Evolutionary conservation across 371 early-diverging fungal genomes (phyloP), one percentile per base, ranked within the genome.

Genomic region (Rhizopus microsporus): DNA sequence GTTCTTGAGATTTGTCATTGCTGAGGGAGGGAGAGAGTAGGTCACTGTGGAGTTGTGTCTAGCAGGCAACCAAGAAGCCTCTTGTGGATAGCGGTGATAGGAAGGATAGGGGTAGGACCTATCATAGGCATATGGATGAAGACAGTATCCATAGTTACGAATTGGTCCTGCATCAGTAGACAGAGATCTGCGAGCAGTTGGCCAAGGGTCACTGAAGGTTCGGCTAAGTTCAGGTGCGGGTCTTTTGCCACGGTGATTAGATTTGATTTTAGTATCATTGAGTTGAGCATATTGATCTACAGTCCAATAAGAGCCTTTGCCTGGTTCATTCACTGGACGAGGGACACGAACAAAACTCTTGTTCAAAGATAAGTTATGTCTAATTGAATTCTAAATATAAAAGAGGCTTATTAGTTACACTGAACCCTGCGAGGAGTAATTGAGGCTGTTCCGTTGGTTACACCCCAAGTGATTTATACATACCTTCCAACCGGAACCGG

Each of bases 301-400:
- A 4, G 87, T 86, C 99, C 98, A 98, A 69, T 91, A 97, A 13
- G 94, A 86, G 7, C 99, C 99, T 74, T 99, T 99, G 29, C 99
- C 99, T 6, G 91, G 92, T 67, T 95, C 93, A 62, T 90, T 86
- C 58, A 84, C 75, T 3, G 92, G 88, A 48, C 97, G 82, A 16
- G 97, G 95, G 3, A 94, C 87, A 46, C 93, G 88, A 56, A 91
- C 82, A 70, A 98, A 98, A 37, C 87, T 79, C 65, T 92, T 93
- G 72, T 97, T 98, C 33, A 98, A 77, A 5, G 95, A 94, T 29
- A 99, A 82, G 67, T 99, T 99, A 81, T 99, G 99, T 40, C 99
- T 88, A 48, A 99, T 94, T 4, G 97, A 97, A 73, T 99, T 99
- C 87, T 95, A 77, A 16, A 45, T 39, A 15, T 29, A 50, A 32